Evolutionary conservation across 2,329 filamentous ascomycete genomes (phyloP).

Genomic region (Monilinia aucupariae): DNA sequence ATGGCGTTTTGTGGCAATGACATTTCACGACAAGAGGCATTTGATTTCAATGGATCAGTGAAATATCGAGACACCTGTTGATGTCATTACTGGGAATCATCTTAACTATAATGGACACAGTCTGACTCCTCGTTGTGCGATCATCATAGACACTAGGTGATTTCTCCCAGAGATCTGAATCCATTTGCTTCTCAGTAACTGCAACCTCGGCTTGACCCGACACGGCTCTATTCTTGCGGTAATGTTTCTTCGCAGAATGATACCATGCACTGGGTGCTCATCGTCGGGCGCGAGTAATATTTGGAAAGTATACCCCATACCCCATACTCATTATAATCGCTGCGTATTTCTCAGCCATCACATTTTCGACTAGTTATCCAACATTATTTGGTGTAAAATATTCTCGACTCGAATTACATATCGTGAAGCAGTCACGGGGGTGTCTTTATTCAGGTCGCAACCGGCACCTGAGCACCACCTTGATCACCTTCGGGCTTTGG

Average conservation of each 20-base stretch:
- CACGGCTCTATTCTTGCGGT: neutral
- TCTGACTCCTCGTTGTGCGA: neutral
- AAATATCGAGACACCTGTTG: neutral
- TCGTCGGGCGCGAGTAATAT: neutral
- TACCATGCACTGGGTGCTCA: neutral
- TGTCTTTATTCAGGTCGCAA: constrained; percentile 18
- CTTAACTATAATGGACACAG: neutral
- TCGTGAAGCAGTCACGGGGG: neutral
- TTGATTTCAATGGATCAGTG: neutral
- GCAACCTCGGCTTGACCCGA: neutral
- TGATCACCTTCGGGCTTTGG: constrained; percentile 38
- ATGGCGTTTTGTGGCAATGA: neutral
- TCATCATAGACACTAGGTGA: neutral
- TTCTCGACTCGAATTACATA: neutral
- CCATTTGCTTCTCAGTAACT: neutral
- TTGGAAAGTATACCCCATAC: neutral
- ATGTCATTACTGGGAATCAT: neutral
- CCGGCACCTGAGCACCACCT: constrained; percentile 18
- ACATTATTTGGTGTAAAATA: neutral
- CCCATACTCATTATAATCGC: neutral
- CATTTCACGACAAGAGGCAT: neutral
- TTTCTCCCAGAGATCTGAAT: neutral
- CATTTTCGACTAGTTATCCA: neutral
- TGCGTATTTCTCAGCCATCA: neutral
- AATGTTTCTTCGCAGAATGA: constrained; percentile 4